phyloP scores from a whole-genome alignment of 805 yeast genomes.

The Cyberlindnera petersonii region DNA sequence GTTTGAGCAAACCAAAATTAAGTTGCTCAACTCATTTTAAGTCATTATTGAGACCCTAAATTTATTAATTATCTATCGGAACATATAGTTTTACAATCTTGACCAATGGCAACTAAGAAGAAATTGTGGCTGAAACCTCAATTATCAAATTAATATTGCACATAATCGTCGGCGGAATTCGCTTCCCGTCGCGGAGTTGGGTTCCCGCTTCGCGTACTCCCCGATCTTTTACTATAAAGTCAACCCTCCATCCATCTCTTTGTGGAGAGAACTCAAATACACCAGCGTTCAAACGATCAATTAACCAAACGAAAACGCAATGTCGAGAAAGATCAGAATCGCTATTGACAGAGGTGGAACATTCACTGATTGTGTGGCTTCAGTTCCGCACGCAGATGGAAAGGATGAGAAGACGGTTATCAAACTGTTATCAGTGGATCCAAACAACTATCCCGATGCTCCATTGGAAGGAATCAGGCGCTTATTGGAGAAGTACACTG shows the following conservation, averaged over 20 bases:
- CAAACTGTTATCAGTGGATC: conserved; percentile 85
- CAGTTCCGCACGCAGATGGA: conserved; percentile 39
- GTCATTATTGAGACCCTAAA: too few relatives aligned
- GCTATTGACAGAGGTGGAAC: conserved; percentile 80
- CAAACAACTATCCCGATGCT: conserved; percentile 83
- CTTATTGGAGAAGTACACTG: conserved; percentile 58
- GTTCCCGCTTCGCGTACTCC: conserved; percentile 5
- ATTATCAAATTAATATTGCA: too few relatives aligned
- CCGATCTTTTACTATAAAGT: not conserved
- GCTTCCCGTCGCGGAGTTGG: conserved; percentile 10
- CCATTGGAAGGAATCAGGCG: conserved; percentile 89
- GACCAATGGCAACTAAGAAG: too few relatives aligned
- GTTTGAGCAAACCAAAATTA: too few relatives aligned
- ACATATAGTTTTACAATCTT: too few relatives aligned
- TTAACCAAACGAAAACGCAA: not conserved
- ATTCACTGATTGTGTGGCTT: conserved; percentile 64
- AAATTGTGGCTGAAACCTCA: too few relatives aligned
- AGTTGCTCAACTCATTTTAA: too few relatives aligned
- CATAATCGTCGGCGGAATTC: too few relatives aligned
- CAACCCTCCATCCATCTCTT: too few relatives aligned
- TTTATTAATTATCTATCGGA: too few relatives aligned
- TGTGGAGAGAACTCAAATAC: too few relatives aligned
- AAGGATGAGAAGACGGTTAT: conserved; percentile 59
- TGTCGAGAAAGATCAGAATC: conserved; percentile 26
- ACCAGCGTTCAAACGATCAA: not conserved